Conservation (phyloP, 768 basidiomycete species). For the Pholiota microspora region DNA sequence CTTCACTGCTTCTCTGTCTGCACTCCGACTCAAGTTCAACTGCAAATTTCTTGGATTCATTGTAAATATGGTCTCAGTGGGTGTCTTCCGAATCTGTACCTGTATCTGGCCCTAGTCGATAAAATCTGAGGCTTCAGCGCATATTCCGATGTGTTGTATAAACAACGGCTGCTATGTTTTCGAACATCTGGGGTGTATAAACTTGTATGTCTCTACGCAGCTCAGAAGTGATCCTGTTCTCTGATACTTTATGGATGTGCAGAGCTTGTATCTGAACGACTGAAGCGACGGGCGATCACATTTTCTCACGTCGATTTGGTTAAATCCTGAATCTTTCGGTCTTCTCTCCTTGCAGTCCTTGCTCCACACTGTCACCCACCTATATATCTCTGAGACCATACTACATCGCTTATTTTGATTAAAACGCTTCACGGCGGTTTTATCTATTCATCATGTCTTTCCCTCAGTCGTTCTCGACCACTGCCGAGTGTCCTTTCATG, state of each 20-base stretch:
- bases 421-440: conserved; percentile 3
- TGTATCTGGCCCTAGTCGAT: too few species aligned
- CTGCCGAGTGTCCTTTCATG: conserved; percentile 19
- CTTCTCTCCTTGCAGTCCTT: conserved; percentile 10
- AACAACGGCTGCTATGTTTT: too few species aligned
- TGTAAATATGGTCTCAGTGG: too few species aligned
- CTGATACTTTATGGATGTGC: not conserved
- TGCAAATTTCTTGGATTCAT: too few species aligned
- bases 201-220: too few species aligned
- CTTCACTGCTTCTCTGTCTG: too few species aligned
- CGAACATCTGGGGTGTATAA: too few species aligned
- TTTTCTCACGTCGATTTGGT: conserved; percentile 17
- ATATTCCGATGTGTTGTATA: not conserved
- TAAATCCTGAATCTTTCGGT: not conserved
- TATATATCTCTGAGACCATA: not conserved
- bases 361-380: not conserved
- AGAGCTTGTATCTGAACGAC: not conserved
- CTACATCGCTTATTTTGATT: conserved; percentile 3
- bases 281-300: conserved; percentile 16
- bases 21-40: too few species aligned
- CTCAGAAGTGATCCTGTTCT: too few species aligned
- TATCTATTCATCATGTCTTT: conserved; percentile 13
- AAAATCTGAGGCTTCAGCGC: too few species aligned
- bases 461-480: conserved; percentile 21
- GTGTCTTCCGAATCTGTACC: too few species aligned